A percentile compares a stretch with the other conserved stretches of the same genome.
phyloP scores from a whole-genome alignment of 495 filamentous ascomycete species.

The Sphaerosporella brunnea region DNA sequence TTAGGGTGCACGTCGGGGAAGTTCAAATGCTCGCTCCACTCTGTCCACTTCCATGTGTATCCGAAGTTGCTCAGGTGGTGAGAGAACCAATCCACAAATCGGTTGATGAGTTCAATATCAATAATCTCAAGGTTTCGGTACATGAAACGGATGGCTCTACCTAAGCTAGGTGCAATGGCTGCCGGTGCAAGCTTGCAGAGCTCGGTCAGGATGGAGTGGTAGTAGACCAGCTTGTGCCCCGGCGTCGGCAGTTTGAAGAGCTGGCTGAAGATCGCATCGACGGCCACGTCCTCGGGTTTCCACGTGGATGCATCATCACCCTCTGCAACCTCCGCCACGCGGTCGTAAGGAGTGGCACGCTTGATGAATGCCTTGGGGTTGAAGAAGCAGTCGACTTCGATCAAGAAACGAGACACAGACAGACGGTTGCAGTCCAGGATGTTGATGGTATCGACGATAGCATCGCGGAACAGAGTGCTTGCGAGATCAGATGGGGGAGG shows the following conservation, averaged over 20 bases:
- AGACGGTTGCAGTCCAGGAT: conserved; percentile 83
- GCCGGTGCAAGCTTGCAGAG: conserved; percentile 87
- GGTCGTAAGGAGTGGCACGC: conserved; percentile 78
- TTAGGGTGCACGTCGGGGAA: conserved; percentile 61
- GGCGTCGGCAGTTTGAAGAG: conserved; percentile 71
- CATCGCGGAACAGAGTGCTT: conserved; percentile 66
- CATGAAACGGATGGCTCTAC: conserved; percentile 79
- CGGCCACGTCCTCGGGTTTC: conserved; percentile 96
- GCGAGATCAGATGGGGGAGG: conserved; percentile 58
- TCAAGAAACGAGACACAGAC: conserved; percentile 67
- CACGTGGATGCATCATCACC: conserved; percentile 50
- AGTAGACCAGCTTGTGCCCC: conserved; percentile 90
- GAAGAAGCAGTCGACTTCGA: conserved; percentile 92
- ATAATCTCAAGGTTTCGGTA: conserved; percentile 63
- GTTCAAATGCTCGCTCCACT: conserved; percentile 82
- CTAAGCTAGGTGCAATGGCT: conserved; percentile 87
- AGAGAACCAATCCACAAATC: conserved; percentile 94
- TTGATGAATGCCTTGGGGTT: conserved; percentile 74
- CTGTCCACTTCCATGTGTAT: conserved; percentile 98
- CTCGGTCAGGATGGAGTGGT: conserved; percentile 86
- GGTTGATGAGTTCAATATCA: conserved; percentile 69
- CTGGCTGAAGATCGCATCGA: conserved; percentile 93
- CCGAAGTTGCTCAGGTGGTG: conserved; percentile 98
- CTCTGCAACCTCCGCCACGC: conserved; percentile 53
- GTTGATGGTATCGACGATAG: conserved; percentile 83